Conservation (phyloP, 2,329 filamentous ascomycete genomes). For the Cladorrhinum sp. region DNA sequence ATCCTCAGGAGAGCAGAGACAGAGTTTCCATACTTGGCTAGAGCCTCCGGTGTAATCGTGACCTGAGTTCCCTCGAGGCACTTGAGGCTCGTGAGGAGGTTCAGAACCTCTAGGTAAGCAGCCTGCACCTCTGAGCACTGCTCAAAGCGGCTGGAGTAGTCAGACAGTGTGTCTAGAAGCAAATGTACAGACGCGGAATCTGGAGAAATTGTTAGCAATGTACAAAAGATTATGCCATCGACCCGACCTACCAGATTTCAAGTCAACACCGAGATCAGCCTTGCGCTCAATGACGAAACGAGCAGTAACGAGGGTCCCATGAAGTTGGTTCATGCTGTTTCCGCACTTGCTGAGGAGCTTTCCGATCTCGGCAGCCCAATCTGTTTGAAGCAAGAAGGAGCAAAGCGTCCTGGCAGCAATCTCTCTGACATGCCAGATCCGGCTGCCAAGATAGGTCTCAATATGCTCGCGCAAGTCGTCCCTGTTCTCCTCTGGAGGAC, state of each 20-base stretch:
- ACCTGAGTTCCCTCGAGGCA: conserved; percentile 19
- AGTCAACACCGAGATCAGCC: conserved; percentile 43
- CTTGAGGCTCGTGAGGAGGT: conserved; percentile 38
- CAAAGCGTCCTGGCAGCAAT: conserved; percentile 73
- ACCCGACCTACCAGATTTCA: conserved; percentile 40
- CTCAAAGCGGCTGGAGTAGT: conserved; percentile 13
- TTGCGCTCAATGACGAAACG: conserved; percentile 57
- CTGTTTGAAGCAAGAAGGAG: conserved; percentile 54
- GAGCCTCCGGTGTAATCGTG: background rate
- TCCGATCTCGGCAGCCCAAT: conserved; percentile 45
- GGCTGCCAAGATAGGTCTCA: conserved; percentile 61
- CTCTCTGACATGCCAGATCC: conserved; percentile 77
- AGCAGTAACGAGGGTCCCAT: conserved; percentile 56
- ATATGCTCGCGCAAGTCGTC: conserved; percentile 58
- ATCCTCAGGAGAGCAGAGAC: conserved; percentile 29
- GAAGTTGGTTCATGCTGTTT: conserved; percentile 48
- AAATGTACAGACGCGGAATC: conserved; percentile 8
- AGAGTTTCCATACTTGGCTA: background rate
- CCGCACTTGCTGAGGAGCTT: conserved; percentile 35
- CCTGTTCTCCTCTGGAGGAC: conserved; percentile 57
- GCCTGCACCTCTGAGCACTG: conserved; percentile 42
- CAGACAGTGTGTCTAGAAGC: conserved; percentile 11
- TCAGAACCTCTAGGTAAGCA: conserved; percentile 46
- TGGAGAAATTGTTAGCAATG: conserved; percentile 3
- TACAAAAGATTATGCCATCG: background rate